Evolutionary conservation across 208 protist species (phyloP).

Genomic region (Acanthamoeba lenticulata): DNA sequence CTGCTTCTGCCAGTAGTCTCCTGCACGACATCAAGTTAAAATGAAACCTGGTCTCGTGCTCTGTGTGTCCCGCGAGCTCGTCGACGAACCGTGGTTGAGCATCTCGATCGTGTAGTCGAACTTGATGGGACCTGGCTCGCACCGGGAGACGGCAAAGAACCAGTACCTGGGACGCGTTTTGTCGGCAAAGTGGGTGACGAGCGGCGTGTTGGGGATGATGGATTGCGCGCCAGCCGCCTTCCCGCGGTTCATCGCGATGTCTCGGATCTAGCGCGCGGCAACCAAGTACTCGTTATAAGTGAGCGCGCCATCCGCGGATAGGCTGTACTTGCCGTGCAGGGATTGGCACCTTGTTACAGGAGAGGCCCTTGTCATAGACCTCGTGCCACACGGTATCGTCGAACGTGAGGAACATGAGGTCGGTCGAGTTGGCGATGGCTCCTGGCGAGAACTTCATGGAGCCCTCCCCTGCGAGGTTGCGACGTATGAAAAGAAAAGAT

Average conservation of each 20-base stretch:
- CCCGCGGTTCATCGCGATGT: neutral
- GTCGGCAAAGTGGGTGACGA: neutral
- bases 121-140: neutral
- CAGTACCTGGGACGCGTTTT: neutral
- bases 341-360: neutral
- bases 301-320: no score
- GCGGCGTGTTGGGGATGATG: neutral
- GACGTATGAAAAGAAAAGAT: neutral
- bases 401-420: neutral
- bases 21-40: neutral
- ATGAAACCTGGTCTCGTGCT: no score
- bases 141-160: slow-evolving; percentile 8
- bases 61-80: no score
- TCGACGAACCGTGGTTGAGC: neutral
- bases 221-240: neutral
- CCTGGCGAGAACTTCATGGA: neutral
- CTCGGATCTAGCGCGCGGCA: neutral
- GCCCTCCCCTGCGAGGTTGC: neutral
- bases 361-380: neutral
- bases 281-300: no score
- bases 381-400: slow-evolving; percentile 2
- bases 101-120: neutral
- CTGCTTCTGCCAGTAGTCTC: neutral
- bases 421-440: neutral
- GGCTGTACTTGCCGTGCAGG: neutral